These are phyloP conservation scores for Trypanosomatidae sp. DNA, from an alignment of 208 protist species.

Conservation along the genomic window DNA sequence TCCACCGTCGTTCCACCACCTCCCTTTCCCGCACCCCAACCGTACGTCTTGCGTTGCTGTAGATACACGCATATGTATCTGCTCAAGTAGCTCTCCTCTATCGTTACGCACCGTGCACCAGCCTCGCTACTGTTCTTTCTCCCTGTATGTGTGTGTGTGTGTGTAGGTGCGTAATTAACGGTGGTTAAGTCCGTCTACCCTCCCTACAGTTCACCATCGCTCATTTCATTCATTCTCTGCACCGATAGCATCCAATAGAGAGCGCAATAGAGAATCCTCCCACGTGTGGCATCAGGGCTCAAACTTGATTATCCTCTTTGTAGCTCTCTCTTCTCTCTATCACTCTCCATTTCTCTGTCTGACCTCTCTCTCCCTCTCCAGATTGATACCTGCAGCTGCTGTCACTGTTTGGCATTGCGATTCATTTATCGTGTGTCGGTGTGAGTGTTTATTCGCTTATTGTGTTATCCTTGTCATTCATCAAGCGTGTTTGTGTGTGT, in stretches of 20 bases:
- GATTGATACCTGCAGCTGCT: background rate
- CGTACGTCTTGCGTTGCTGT: background rate
- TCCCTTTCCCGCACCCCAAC: background rate
- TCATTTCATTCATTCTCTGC: background rate
- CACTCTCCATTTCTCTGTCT: background rate
- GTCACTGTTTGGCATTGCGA: background rate
- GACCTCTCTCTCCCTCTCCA: slow-evolving; percentile 1
- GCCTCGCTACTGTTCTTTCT: background rate
- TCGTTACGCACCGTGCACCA: background rate
- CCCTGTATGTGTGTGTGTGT: background rate
- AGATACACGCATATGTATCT: background rate
- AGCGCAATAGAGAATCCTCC: background rate
- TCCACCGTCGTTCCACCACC: background rate
- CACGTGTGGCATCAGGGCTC: background rate
- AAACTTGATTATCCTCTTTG: background rate
- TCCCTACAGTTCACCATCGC: background rate
- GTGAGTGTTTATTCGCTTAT: background rate
- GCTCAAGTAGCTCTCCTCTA: background rate
- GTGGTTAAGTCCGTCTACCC: background rate
- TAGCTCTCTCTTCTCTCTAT: slow-evolving; percentile 1
- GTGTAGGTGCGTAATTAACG: background rate
- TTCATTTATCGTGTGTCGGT: background rate
- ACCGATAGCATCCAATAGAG: background rate
- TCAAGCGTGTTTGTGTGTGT: slow-evolving; percentile 2
- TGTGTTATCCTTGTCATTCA: slow-evolving; percentile 8